A percentile compares a stretch with the other conserved stretches of the same genome.
Evolutionary conservation across 192 early-diverging fungal species (phyloP).

Genomic region (Umbelopsis sp.): DNA sequence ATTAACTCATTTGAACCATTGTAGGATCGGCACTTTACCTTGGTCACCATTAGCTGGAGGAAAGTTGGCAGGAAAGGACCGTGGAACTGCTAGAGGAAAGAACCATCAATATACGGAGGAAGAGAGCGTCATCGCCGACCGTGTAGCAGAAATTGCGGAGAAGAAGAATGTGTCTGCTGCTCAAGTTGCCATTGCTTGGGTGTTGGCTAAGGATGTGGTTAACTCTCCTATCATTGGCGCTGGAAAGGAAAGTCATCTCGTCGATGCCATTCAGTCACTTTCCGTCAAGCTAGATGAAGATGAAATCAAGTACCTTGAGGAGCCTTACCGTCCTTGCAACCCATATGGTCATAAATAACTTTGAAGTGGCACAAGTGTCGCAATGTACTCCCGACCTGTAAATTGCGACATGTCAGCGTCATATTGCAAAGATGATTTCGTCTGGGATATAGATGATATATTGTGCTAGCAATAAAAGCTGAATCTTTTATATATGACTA

Average conservation of each 20-base stretch:
- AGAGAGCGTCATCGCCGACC: slow-evolving; percentile 21
- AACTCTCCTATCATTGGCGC: slow-evolving; percentile 32
- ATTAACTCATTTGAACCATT: background rate
- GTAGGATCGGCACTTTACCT: slow-evolving; percentile 24
- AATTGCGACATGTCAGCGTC: too few relatives aligned
- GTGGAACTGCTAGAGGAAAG: slow-evolving; percentile 13
- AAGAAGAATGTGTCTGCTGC: slow-evolving; percentile 21
- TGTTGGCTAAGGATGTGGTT: slow-evolving; percentile 22
- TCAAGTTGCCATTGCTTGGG: slow-evolving; percentile 31
- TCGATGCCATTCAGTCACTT: slow-evolving; percentile 18
- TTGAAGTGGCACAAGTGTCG: background rate
- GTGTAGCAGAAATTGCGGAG: slow-evolving; percentile 24
- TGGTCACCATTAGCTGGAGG: slow-evolving; percentile 37
- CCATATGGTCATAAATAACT: slow-evolving; percentile 12
- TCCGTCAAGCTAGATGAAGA: slow-evolving; percentile 14
- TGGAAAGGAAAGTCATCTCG: slow-evolving; percentile 23
- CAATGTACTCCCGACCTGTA: too few relatives aligned
- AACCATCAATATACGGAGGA: background rate
- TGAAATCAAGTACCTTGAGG: slow-evolving; percentile 27
- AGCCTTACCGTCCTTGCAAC: slow-evolving; percentile 25
- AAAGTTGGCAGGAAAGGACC: slow-evolving; percentile 25
- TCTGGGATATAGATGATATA: too few relatives aligned
- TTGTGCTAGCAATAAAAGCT: too few relatives aligned
- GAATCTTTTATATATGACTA: too few relatives aligned
- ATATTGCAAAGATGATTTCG: too few relatives aligned